Evolutionary conservation across 2,329 filamentous ascomycete genomes (phyloP).

Genomic region (Alternaria novae-zelandiae): DNA sequence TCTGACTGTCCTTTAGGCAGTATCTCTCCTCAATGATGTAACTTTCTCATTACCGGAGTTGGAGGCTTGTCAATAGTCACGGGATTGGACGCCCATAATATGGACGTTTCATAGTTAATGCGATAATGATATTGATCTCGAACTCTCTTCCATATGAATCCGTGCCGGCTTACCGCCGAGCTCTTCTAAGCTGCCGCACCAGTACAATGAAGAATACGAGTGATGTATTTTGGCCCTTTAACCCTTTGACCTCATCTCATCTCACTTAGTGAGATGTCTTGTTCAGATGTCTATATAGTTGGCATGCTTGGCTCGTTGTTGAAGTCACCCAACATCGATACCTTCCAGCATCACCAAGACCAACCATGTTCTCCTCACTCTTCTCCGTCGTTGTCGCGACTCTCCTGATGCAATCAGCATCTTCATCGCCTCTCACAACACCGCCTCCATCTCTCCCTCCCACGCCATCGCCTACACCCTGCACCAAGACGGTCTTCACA

Average conservation of each 20-base stretch:
- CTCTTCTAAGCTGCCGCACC: not conserved
- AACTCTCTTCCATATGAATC: not conserved
- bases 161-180: slow-evolving; percentile 6
- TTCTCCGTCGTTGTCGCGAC: not conserved
- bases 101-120: slow-evolving; percentile 13
- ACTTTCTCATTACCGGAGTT: slow-evolving; percentile 20
- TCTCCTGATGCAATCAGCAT: not conserved
- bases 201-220: not conserved
- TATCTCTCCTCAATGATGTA: slow-evolving; percentile 6
- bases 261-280: not conserved
- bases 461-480: slow-evolving; percentile 12
- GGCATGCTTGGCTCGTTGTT: not conserved
- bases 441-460: not conserved
- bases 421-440: not conserved
- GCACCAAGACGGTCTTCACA: slow-evolving; percentile 22
- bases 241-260: not conserved
- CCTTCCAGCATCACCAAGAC: not conserved
- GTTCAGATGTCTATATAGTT: not conserved
- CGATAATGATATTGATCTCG: slow-evolving; percentile 14
- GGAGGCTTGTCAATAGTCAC: slow-evolving; percentile 8
- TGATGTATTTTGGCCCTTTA: not conserved
- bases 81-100: slow-evolving; percentile 5
- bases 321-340: not conserved
- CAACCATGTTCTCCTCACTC: not conserved
- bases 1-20: slow-evolving; percentile 8